These are phyloP conservation scores for Carex pumila DNA, from an alignment of 176 grass and related monocot genomes.

Conservation along the genomic window DNA sequence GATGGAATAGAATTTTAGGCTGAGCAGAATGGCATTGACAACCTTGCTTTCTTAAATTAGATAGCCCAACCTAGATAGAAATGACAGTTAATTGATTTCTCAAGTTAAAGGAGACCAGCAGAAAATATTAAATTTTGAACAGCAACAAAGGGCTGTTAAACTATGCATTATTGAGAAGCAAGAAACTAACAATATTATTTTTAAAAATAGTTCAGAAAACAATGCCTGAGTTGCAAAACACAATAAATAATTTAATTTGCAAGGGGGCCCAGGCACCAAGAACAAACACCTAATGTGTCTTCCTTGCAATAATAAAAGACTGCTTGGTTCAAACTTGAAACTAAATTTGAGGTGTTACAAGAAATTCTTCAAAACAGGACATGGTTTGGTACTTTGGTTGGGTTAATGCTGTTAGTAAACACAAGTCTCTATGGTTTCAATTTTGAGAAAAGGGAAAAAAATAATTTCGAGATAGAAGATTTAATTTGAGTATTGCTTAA, in stretches of 20 bases:
- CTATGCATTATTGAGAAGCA: background rate
- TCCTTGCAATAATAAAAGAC: background rate
- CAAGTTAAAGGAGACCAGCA: background rate
- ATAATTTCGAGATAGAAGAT: no score
- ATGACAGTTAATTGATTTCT: background rate
- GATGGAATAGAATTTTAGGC: background rate
- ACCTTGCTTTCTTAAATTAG: background rate
- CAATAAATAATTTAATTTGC: background rate
- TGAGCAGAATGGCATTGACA: background rate
- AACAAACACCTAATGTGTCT: background rate
- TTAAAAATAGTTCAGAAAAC: background rate
- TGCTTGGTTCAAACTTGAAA: background rate
- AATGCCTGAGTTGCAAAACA: background rate
- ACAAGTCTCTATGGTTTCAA: background rate
- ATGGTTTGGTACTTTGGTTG: background rate
- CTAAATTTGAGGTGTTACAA: background rate
- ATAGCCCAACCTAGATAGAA: background rate
- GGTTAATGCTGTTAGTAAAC: background rate
- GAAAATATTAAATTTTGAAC: background rate
- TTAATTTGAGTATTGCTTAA: background rate
- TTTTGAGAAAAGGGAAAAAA: background rate
- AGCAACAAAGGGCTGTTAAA: background rate
- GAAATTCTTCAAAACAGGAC: background rate
- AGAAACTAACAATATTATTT: background rate
- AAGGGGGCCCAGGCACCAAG: background rate